These are phyloP conservation scores for Prinsepia uniflora DNA, from an alignment of 306 rosid species.

Conservation along the genomic window DNA sequence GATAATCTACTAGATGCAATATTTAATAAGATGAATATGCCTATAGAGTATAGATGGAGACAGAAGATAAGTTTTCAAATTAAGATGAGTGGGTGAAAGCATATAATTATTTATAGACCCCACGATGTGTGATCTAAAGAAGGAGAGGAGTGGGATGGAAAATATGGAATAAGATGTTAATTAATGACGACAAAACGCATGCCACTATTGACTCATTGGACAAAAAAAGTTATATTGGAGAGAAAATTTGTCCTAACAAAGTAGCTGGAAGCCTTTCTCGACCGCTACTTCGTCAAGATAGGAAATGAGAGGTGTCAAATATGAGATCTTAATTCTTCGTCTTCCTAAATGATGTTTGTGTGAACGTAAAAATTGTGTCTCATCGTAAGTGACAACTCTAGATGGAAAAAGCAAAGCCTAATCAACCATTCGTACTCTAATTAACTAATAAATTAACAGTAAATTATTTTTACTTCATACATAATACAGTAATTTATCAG, in stretches of 20 bases:
- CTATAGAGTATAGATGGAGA: too few relatives aligned
- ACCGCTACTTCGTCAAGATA: slow-evolving; percentile 3
- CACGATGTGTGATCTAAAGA: not conserved
- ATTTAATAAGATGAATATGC: too few relatives aligned
- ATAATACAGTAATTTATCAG: too few relatives aligned
- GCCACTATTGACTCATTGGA: not conserved
- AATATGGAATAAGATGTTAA: not conserved
- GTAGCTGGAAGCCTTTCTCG: not conserved
- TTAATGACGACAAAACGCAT: not conserved
- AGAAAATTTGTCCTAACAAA: not conserved
- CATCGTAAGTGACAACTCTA: not conserved
- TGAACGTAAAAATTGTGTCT: slow-evolving; percentile 9
- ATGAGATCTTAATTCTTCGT: slow-evolving; percentile 4
- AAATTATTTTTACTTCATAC: too few relatives aligned
- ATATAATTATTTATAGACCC: too few relatives aligned
- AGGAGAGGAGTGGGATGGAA: too few relatives aligned
- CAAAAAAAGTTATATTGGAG: not conserved
- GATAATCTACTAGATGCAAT: too few relatives aligned
- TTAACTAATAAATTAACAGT: too few relatives aligned
- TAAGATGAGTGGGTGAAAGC: too few relatives aligned
- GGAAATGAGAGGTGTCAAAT: slow-evolving; percentile 16
- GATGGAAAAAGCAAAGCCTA: not conserved
- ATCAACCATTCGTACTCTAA: too few relatives aligned
- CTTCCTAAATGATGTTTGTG: not conserved
- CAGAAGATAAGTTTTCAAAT: too few relatives aligned